A percentile compares a stretch with the other conserved stretches of the same genome.
Evolutionary conservation across 2,329 filamentous ascomycete species (phyloP).

Genomic region (Colletotrichum tropicicola): DNA sequence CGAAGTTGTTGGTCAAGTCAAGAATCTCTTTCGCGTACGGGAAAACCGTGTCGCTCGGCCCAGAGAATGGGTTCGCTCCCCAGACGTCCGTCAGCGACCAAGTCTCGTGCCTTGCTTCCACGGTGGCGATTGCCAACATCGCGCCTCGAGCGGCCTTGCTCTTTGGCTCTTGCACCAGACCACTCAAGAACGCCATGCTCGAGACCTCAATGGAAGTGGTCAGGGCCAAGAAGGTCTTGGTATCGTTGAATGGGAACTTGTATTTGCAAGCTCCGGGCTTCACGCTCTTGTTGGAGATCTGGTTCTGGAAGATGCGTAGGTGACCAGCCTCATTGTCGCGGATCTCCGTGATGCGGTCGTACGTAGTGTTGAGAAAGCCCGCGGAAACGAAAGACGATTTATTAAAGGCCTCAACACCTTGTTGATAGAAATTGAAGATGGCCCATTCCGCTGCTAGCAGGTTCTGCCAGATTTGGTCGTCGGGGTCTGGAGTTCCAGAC

Average conservation of each 20-base stretch:
- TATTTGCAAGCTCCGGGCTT: constrained; percentile 40
- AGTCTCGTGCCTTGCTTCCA: constrained; percentile 48
- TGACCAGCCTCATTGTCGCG: constrained; percentile 56
- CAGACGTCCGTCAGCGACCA: constrained; percentile 48
- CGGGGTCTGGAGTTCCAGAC: constrained; percentile 37
- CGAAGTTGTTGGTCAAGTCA: background rate
- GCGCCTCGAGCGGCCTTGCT: constrained; percentile 43
- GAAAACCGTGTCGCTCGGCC: background rate
- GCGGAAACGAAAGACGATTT: constrained; percentile 18
- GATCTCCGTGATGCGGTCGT: constrained; percentile 40
- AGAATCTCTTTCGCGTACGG: background rate
- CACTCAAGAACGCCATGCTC: constrained; percentile 49
- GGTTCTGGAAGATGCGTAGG: constrained; percentile 52
- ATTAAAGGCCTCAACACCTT: constrained; percentile 51
- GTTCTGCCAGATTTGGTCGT: constrained; percentile 54
- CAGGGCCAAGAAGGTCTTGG: constrained; percentile 32
- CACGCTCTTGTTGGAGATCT: constrained; percentile 49
- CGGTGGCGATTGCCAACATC: constrained; percentile 44
- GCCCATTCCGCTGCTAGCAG: constrained; percentile 53
- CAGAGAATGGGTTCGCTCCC: background rate
- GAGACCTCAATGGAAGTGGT: constrained; percentile 46
- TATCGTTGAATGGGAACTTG: background rate
- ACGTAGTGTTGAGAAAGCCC: background rate
- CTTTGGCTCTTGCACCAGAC: constrained; percentile 44
- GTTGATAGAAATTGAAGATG: constrained; percentile 52